Evolutionary conservation across 305 asterid species (phyloP).

Genomic region (Rubia peregrina): DNA sequence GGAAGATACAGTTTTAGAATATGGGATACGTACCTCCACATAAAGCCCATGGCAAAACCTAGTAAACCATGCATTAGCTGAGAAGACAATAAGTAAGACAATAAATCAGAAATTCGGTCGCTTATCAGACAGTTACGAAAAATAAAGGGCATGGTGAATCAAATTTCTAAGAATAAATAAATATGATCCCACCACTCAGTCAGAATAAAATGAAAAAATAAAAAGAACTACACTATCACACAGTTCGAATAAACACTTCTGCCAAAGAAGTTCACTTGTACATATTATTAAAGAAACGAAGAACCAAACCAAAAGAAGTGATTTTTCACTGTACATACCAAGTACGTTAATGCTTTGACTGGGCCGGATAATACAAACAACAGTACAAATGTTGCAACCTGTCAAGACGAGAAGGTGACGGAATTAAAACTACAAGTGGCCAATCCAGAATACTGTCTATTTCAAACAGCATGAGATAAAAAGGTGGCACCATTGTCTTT

Average conservation of each 20-base stretch:
- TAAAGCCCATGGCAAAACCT: conserved; percentile 81
- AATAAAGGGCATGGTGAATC: neutral
- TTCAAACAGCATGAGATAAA: conserved; percentile 1
- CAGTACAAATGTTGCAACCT: conserved; percentile 81
- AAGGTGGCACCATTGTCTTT: conserved; percentile 68
- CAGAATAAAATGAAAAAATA: neutral
- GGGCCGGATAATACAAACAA: conserved; percentile 91
- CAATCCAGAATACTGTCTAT: neutral
- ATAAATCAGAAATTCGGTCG: neutral
- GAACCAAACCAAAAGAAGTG: neutral
- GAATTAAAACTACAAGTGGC: neutral
- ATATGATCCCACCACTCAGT: neutral
- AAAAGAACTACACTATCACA: neutral
- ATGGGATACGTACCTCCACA: conserved; percentile 67
- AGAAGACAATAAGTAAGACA: neutral
- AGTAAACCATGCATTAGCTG: conserved; percentile 91
- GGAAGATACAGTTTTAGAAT: neutral
- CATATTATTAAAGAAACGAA: neutral
- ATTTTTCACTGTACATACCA: conserved; percentile 37
- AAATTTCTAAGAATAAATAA: neutral
- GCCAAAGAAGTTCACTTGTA: neutral
- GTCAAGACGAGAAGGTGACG: conserved; percentile 15
- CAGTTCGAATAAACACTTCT: neutral
- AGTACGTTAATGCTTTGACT: conserved; percentile 79
- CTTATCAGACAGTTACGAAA: neutral